Evolutionary conservation across 768 basidiomycete species (phyloP).

Genomic region (Xerocomus spinulosus): DNA sequence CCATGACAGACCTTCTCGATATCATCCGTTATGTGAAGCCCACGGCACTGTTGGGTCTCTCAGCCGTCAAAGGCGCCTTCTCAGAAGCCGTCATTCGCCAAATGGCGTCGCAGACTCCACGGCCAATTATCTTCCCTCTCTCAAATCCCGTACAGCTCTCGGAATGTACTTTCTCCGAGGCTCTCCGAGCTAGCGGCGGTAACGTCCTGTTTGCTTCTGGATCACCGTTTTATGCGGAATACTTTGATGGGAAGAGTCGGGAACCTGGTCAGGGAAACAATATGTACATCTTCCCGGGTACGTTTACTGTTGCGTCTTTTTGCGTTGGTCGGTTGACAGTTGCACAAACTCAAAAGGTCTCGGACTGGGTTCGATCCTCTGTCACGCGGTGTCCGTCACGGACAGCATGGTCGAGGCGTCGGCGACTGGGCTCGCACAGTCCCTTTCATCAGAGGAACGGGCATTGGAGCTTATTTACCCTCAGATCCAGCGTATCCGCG

Average conservation of each 20-base stretch:
- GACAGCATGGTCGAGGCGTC: slow-evolving; percentile 89
- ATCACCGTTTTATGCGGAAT: slow-evolving; percentile 71
- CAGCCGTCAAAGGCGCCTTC: slow-evolving; percentile 85
- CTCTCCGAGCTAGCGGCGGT: slow-evolving; percentile 67
- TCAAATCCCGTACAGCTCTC: slow-evolving; percentile 84
- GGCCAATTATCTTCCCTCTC: slow-evolving; percentile 90
- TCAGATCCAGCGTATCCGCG: slow-evolving; percentile 75
- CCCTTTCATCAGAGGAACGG: slow-evolving; percentile 67
- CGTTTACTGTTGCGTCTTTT: slow-evolving; percentile 2
- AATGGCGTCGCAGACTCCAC: slow-evolving; percentile 75
- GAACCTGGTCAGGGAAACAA: slow-evolving; percentile 93
- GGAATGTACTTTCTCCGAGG: slow-evolving; percentile 77
- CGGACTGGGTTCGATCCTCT: slow-evolving; percentile 75
- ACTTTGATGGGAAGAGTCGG: slow-evolving; percentile 49
- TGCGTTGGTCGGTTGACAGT: slow-evolving; percentile 1
- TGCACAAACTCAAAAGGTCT: slow-evolving; percentile 16
- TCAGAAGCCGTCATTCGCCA: slow-evolving; percentile 60
- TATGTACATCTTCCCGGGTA: slow-evolving; percentile 81
- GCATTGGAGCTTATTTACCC: slow-evolving; percentile 74
- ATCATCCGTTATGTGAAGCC: slow-evolving; percentile 80
- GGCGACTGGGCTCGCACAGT: slow-evolving; percentile 72
- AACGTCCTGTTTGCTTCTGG: slow-evolving; percentile 83
- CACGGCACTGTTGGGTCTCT: slow-evolving; percentile 84
- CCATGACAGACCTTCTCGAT: slow-evolving; percentile 68
- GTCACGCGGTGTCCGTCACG: slow-evolving; percentile 64